These are phyloP conservation scores for Heliamphora ciliata DNA, from an alignment of 179 eudicot genomes.

Conservation along the genomic window DNA sequence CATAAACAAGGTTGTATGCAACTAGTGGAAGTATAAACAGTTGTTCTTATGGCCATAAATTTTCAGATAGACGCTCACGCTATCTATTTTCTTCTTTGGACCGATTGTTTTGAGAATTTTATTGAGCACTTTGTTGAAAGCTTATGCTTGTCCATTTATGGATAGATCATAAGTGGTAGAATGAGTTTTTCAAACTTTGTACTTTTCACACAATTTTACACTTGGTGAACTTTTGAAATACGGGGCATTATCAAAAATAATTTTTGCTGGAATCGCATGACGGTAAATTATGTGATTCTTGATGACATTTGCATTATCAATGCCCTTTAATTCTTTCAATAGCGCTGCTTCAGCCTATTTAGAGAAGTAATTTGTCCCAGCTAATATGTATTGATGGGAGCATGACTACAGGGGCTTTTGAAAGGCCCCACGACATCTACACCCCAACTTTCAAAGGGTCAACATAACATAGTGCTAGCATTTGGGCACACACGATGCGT, in stretches of 20 bases:
- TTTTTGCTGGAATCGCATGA: neutral
- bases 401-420: neutral
- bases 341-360: neutral
- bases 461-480: neutral
- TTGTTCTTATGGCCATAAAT: constrained; percentile 8
- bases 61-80: neutral
- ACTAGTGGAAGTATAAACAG: neutral
- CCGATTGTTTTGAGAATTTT: constrained; percentile 7
- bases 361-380: neutral
- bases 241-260: neutral
- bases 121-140: neutral
- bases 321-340: neutral
- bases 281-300: neutral
- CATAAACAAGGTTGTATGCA: neutral
- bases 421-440: neutral
- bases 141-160: neutral
- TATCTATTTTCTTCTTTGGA: neutral
- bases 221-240: neutral
- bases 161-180: constrained; percentile 9
- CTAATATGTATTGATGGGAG: neutral
- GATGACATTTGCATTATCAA: neutral
- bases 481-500: no score
- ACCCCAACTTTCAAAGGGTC: neutral
- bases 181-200: neutral
- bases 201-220: neutral